Conservation (phyloP, 805 yeast species). For the Candida nanaspora region DNA sequence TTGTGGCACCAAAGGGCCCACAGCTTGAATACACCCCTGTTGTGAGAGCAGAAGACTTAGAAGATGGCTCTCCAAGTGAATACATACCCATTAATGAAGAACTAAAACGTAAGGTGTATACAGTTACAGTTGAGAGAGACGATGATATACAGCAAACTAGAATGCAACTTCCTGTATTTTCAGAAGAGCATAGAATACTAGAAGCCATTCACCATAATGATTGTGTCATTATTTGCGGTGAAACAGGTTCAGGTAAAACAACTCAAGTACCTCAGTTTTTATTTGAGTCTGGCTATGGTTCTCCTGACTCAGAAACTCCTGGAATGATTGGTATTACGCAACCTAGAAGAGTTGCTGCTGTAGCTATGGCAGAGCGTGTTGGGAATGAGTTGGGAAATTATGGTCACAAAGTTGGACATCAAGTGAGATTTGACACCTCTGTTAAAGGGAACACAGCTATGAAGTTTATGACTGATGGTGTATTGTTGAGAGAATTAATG, state of each 20-base stretch:
- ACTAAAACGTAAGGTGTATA: conserved; percentile 52
- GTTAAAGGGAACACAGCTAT: conserved; percentile 58
- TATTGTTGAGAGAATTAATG: conserved; percentile 87
- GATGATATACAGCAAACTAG: conserved; percentile 62
- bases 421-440: conserved; percentile 73
- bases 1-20: conserved; percentile 44
- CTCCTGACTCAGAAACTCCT: conserved; percentile 50
- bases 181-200: conserved; percentile 89
- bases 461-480: conserved; percentile 95
- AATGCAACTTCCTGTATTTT: conserved; percentile 75
- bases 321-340: conserved; percentile 97
- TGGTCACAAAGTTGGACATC: conserved; percentile 66
- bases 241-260: conserved; percentile 97
- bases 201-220: conserved; percentile 93
- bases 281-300: conserved; percentile 88
- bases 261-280: conserved; percentile 97
- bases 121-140: conserved; percentile 59
- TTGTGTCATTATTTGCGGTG: conserved; percentile 89
- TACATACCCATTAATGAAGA: conserved; percentile 50
- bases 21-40: conserved; percentile 45
- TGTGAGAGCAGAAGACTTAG: conserved; percentile 63
- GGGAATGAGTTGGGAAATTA: conserved; percentile 69
- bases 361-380: conserved; percentile 83
- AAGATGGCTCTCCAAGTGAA: conserved; percentile 58
- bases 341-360: conserved; percentile 92